Evolutionary conservation across 2,329 filamentous ascomycete genomes (phyloP), one percentile per base, ranked within the genome.

Genomic region (Epichloe uncinata): DNA sequence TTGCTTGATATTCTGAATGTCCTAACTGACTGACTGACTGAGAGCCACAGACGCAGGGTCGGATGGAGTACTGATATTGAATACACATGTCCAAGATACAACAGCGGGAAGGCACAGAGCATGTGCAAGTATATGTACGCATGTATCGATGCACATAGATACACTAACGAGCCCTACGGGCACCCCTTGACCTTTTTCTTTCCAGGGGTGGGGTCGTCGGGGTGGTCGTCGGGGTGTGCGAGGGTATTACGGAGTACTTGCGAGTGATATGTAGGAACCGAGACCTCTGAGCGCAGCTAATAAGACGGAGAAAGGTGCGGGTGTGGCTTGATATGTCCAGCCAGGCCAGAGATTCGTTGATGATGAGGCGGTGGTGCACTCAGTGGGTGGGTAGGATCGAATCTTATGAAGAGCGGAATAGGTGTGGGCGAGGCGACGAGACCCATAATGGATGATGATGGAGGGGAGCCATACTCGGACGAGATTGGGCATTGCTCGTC

Each of bases 331-430:
- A 42, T 40, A 36, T 43, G 42, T 51, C 41, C 41, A 42, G 33
- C 36, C 42, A 34, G 42, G 42, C 37, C 49, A 46, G 30, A 48
- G 38, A 48, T 48, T 50, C 46, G 45, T 42, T 34, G 38, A 26
- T 7, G 22, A 26, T 26, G 22, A 50, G n/a, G 20, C 37, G 11
- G 22, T 36, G n/a, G n/a, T 55, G 52, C 8, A 30, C 26, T 37
- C n/a, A n/a, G n/a, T n/a, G n/a, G 35, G 35, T 30, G 35, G 48
- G 54, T 51, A 41, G 53, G 48, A 53, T 56, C 48, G 52, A 54
- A 50, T 49, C 51, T 52, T 41, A n/a, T n/a, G n/a, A n/a, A 30
- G 49, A 55, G 50, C 37, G 47, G 51, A 26, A 51, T 33, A 42
- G 46, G 22, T 48, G 49, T 50, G 38, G 30, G 41, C 45, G 38